Percentiles rank a stretch among this genome's conserved stretches.
Conservation (phyloP, 2,329 filamentous ascomycete species). For the Acephala macrosclerotiorum region DNA sequence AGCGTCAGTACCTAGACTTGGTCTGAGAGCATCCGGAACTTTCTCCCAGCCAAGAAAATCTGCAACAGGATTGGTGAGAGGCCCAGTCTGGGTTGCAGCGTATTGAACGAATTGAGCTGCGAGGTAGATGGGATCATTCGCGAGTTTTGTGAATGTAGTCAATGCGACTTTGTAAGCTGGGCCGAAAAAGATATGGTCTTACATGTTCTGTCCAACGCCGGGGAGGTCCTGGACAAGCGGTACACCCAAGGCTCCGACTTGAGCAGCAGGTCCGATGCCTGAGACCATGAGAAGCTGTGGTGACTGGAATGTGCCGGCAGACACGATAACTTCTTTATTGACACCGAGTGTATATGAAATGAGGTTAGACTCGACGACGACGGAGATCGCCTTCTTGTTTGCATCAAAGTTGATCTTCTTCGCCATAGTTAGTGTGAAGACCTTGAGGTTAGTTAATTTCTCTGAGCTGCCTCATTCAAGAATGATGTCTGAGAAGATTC, state of each 20-base stretch:
- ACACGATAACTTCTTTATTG: constrained; percentile 42
- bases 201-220: constrained; percentile 59
- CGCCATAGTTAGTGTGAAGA: constrained; percentile 52
- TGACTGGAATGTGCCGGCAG: constrained; percentile 57
- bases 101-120: constrained; percentile 5
- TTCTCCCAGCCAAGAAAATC: constrained; percentile 37
- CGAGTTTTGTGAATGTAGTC: constrained; percentile 17
- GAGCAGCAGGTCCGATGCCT: constrained; percentile 52
- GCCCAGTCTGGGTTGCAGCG: constrained; percentile 6
- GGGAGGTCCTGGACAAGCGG: constrained; percentile 52
- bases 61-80: constrained; percentile 22
- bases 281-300: constrained; percentile 58
- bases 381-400: constrained; percentile 51
- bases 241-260: constrained; percentile 53
- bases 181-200: constrained; percentile 46
- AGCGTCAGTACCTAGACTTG: constrained; percentile 2
- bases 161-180: constrained; percentile 14
- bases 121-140: constrained; percentile 19
- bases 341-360: constrained; percentile 29
- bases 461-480: constrained; percentile 35
- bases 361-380: constrained; percentile 42
- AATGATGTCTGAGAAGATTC: constrained; percentile 50
- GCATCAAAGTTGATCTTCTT: constrained; percentile 54
- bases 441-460: constrained; percentile 43
- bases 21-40: constrained; percentile 18